phyloP scores from a whole-genome alignment of 2,329 filamentous ascomycete species.

The Trichoderma citrinoviride region DNA sequence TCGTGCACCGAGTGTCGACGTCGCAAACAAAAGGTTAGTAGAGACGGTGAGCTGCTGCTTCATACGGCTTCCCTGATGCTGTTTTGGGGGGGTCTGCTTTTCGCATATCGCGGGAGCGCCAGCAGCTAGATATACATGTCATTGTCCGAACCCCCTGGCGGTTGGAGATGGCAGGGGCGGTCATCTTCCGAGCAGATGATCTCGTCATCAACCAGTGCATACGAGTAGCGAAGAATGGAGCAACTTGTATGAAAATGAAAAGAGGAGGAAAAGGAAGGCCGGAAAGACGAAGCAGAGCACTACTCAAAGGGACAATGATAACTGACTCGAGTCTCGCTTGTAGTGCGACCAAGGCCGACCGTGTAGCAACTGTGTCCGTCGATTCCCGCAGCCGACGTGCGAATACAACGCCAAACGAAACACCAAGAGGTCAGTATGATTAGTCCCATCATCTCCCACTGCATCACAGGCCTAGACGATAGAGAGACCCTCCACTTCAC shows the following conservation, averaged over 20 bases:
- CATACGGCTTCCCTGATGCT: not conserved
- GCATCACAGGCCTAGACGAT: not conserved
- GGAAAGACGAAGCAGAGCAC: not conserved
- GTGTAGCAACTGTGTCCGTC: slow-evolving; percentile 52
- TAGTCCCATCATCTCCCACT: not conserved
- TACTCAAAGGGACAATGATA: not conserved
- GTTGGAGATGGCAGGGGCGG: slow-evolving; percentile 7
- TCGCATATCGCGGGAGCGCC: not conserved
- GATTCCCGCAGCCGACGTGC: slow-evolving; percentile 52
- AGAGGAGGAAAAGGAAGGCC: not conserved
- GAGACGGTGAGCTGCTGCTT: not conserved
- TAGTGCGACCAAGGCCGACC: slow-evolving; percentile 55
- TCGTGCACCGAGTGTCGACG: slow-evolving; percentile 52
- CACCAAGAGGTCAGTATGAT: slow-evolving; percentile 21
- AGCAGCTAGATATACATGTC: slow-evolving; percentile 16
- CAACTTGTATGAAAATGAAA: not conserved
- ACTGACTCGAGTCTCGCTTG: slow-evolving; percentile 17
- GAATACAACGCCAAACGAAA: slow-evolving; percentile 38
- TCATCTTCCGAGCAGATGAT: not conserved
- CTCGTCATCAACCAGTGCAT: not conserved
- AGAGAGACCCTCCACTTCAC: not conserved
- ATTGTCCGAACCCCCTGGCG: slow-evolving; percentile 20
- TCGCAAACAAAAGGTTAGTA: slow-evolving; percentile 49
- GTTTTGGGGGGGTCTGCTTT: not conserved
- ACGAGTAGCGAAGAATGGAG: not conserved